Evolutionary conservation across 1,284 basidiomycete species (phyloP).

Genomic region (Ceratobasidium sp.): DNA sequence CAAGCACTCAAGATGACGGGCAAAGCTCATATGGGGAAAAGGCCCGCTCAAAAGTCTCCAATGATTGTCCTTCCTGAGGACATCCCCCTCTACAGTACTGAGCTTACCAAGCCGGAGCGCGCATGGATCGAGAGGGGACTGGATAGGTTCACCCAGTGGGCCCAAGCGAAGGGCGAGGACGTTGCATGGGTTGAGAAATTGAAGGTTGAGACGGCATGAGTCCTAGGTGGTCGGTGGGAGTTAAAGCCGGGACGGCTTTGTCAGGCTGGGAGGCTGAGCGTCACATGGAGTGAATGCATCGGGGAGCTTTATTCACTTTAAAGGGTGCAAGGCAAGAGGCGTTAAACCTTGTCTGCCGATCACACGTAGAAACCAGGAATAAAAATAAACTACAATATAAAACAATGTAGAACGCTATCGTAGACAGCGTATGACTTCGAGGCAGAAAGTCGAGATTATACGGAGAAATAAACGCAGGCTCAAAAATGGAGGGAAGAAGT

Average conservation of each 20-base stretch:
- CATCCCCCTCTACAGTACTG: neutral
- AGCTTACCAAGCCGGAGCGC: conserved; percentile 15
- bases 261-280: too few species aligned
- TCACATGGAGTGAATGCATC: neutral
- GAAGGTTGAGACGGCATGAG: neutral
- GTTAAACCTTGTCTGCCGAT: too few species aligned
- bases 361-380: neutral
- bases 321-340: too few species aligned
- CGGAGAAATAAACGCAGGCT: neutral
- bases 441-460: neutral
- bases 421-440: neutral
- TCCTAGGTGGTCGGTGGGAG: neutral
- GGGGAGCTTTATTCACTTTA: too few species aligned
- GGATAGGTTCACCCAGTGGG: conserved; percentile 22
- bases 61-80: neutral
- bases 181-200: conserved; percentile 31
- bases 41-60: neutral
- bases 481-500: neutral
- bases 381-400: neutral
- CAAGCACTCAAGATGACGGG: conserved; percentile 13
- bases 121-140: conserved; percentile 7
- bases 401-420: neutral
- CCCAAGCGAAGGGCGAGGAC: conserved; percentile 18
- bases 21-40: neutral
- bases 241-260: neutral